Evolutionary conservation across 495 filamentous ascomycete genomes (phyloP), one percentile per base, ranked within the genome.

Genomic region (Coniosporium apollinis): DNA sequence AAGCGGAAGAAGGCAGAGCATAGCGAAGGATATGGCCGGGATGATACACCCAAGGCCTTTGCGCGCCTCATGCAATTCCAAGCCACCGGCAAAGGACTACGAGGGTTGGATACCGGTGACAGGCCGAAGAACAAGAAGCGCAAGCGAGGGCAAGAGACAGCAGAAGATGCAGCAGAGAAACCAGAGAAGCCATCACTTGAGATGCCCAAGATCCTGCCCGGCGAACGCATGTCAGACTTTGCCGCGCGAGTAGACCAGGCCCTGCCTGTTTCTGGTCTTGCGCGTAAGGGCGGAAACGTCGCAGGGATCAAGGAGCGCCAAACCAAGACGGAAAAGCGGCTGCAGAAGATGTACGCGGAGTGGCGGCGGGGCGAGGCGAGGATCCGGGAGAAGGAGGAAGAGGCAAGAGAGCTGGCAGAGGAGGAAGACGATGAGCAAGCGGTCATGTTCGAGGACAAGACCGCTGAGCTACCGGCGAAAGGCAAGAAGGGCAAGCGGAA

Each of bases 41-140:
- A 91, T 51, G 87, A 96, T 55, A 85, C 79, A 5, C 87, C 87
- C 4, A 76, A 77, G 31, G 83, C 78, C 4, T 96, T 96, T 59
- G 65, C 68, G 20, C 74, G 81, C 3, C 54, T 94, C 38, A 84
- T 96, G 77, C 69, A 74, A 11, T 70, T 69, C 50, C 59, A 72
- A 41, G 53, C 55, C 18, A 48, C 39, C 0, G 68, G 74, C 33
- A 67, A 66, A 43, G 65, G 64, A 28, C 67, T 68, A 0, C 67
- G 66, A 1, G 79, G 74, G 15, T 64, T 86, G 3, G 83, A 93
- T 47, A 67, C 84, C 28, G 77, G 74, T 24, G 58, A 51, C 18
- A 46, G 49, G 16, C 47, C 42, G 22, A 58, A 62, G 36, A 61
- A 51, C 37, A 73, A 68, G 51, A 79, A 63, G 50, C 49, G 37